These are phyloP conservation scores for Verbena officinalis DNA, from an alignment of 257 asterid species.

Conservation along the genomic window DNA sequence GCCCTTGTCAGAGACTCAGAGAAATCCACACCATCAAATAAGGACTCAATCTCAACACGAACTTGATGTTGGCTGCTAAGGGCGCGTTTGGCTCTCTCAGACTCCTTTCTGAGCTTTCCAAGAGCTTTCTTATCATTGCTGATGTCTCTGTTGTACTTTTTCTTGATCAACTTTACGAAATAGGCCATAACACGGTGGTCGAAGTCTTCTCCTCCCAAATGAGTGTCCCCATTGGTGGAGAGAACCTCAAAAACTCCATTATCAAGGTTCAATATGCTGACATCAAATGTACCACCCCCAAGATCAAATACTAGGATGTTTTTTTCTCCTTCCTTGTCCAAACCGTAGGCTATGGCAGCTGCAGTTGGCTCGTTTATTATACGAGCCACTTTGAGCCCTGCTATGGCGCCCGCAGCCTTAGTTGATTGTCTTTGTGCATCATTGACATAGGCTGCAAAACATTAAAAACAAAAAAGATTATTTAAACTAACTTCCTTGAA, in stretches of 20 bases:
- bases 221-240: conserved; percentile 54
- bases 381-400: conserved; percentile 50
- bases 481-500: no score
- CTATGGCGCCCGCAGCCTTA: conserved; percentile 50
- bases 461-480: no score
- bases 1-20: conserved; percentile 38
- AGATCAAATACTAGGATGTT: conserved; percentile 58
- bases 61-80: conserved; percentile 47
- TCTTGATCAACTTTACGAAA: conserved; percentile 52
- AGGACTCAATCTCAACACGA: conserved; percentile 40
- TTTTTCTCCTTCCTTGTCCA: conserved; percentile 54
- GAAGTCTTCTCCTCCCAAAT: conserved; percentile 58
- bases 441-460: conserved; percentile 41
- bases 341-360: conserved; percentile 56
- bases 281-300: conserved; percentile 31
- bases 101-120: conserved; percentile 52
- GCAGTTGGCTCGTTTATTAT: conserved; percentile 57
- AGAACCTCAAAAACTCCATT: conserved; percentile 57
- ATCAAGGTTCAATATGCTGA: conserved; percentile 49
- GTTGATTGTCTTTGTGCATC: conserved; percentile 62
- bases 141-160: conserved; percentile 52
- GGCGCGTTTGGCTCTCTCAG: conserved; percentile 52
- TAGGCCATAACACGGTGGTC: conserved; percentile 55
- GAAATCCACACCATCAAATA: conserved; percentile 52
- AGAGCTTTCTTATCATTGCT: conserved; percentile 51